Conservation (phyloP, 495 filamentous ascomycete genomes). For the Aspergillus diversus region DNA sequence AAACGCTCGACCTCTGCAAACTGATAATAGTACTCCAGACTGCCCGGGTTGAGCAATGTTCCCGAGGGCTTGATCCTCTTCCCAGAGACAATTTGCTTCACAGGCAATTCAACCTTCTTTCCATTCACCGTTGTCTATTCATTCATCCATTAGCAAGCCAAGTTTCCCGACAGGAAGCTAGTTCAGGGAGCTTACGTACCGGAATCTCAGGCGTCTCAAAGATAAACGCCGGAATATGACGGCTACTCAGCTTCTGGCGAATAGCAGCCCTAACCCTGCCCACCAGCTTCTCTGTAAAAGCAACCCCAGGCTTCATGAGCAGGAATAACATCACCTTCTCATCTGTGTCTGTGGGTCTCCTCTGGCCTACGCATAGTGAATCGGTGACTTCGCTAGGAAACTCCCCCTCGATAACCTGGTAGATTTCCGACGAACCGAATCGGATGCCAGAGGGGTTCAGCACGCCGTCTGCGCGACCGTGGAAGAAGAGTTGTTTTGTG, state of each 20-base stretch:
- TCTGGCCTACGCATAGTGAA: slow-evolving; percentile 74
- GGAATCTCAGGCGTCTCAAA: slow-evolving; percentile 82
- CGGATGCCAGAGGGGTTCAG: slow-evolving; percentile 77
- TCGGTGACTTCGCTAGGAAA: slow-evolving; percentile 65
- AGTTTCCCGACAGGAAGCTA: not conserved
- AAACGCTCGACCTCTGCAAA: slow-evolving; percentile 72
- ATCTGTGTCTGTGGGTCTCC: slow-evolving; percentile 66
- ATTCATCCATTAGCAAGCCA: not conserved
- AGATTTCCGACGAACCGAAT: slow-evolving; percentile 79
- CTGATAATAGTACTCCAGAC: slow-evolving; percentile 75
- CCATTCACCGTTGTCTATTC: slow-evolving; percentile 73
- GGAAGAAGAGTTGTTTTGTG: slow-evolving; percentile 66
- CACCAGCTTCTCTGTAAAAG: slow-evolving; percentile 60
- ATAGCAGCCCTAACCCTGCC: slow-evolving; percentile 63
- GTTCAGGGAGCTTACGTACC: slow-evolving; percentile 50
- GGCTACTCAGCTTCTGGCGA: slow-evolving; percentile 60
- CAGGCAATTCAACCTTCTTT: slow-evolving; percentile 82
- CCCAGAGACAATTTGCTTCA: slow-evolving; percentile 81
- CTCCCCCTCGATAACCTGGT: slow-evolving; percentile 68
- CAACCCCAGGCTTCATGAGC: slow-evolving; percentile 63
- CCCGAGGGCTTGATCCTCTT: slow-evolving; percentile 71
- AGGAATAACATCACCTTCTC: slow-evolving; percentile 79
- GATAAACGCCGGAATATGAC: slow-evolving; percentile 76
- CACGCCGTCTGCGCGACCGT: slow-evolving; percentile 76
- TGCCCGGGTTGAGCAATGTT: slow-evolving; percentile 75